Conservation (phyloP, 441 rosid genomes). For the Pelargonium hybrid region DNA sequence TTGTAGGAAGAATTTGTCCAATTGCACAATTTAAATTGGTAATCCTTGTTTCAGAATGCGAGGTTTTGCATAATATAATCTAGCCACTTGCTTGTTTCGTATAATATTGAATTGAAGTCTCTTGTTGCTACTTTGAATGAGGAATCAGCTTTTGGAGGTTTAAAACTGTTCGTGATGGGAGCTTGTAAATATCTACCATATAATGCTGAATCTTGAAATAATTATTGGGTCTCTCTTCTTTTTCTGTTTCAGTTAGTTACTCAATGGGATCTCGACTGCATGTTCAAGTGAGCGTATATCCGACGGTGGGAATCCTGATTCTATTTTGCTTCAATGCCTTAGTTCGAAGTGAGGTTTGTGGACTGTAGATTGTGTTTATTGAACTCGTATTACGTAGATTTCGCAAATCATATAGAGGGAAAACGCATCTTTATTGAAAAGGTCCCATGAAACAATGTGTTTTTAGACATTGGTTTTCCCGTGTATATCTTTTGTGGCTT, state of each 20-base stretch:
- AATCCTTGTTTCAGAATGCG: not conserved
- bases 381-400: not conserved
- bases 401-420: not conserved
- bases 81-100: not conserved
- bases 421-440: not conserved
- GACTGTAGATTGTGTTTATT: not conserved
- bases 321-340: constrained; percentile 17
- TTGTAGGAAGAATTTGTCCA: not conserved
- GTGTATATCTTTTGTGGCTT: not conserved
- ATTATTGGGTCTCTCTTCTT: not conserved
- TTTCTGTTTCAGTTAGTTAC: constrained; percentile 12
- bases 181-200: too few species aligned
- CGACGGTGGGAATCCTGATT: constrained; percentile 20
- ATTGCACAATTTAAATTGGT: not conserved
- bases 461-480: not conserved
- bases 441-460: too few species aligned
- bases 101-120: not conserved
- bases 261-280: constrained; percentile 16
- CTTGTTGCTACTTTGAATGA: not conserved
- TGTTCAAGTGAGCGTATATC: not conserved
- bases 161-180: not conserved
- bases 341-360: constrained; percentile 30
- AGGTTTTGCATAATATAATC: not conserved
- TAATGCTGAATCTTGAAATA: not conserved
- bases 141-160: not conserved